These are phyloP conservation scores for Darksidea phi DNA, from an alignment of 495 filamentous ascomycete genomes.

Conservation along the genomic window DNA sequence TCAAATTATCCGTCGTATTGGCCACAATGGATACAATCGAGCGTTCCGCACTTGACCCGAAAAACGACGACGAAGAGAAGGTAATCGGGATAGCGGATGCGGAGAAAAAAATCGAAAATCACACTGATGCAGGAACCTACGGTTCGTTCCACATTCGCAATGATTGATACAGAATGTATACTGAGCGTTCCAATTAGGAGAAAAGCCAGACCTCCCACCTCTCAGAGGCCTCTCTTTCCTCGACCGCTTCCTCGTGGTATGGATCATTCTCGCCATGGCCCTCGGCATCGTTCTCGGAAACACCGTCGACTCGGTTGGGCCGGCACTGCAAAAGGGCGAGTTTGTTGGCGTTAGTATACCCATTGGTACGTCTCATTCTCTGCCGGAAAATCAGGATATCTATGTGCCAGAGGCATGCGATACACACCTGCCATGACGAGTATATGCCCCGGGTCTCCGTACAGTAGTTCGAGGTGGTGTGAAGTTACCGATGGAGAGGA, in stretches of 20 bases:
- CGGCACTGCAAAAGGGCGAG: slow-evolving; percentile 65
- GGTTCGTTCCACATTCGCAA: no score
- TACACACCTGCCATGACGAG: no score
- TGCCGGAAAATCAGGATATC: not conserved
- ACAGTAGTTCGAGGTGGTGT: not conserved
- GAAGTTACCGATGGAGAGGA: no score
- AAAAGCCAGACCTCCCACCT: slow-evolving; percentile 31
- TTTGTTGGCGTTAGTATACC: slow-evolving; percentile 75
- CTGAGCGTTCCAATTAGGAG: not conserved
- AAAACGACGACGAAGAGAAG: no score
- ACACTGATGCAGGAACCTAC: no score
- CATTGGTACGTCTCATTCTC: slow-evolving; percentile 59
- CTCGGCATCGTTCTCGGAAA: slow-evolving; percentile 78
- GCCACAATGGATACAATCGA: no score
- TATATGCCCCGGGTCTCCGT: not conserved
- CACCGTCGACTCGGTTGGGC: slow-evolving; percentile 63
- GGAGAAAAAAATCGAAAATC: no score
- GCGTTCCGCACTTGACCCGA: no score
- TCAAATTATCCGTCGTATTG: no score
- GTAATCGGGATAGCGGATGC: no score
- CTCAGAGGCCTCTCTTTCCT: slow-evolving; percentile 63
- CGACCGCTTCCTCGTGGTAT: slow-evolving; percentile 75
- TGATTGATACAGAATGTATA: no score
- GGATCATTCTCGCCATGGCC: slow-evolving; percentile 85
- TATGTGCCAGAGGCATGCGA: not conserved